Base-by-base conservation (phyloP, 208 protist species). In the Trichomonas vaginalis region DNA sequence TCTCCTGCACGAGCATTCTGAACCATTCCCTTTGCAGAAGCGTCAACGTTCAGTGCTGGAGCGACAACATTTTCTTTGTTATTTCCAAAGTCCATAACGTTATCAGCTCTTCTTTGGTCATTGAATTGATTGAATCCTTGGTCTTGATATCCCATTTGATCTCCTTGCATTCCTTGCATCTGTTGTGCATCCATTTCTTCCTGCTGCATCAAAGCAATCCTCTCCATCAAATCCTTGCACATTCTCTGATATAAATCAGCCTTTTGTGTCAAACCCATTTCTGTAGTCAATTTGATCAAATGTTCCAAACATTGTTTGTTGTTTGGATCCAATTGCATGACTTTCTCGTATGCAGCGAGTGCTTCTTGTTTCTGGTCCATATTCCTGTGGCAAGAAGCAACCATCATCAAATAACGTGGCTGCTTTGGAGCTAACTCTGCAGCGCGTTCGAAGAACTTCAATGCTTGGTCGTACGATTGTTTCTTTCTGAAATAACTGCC, bases 391-490 rank as follows among this genome's bases (percentile, higher is more conserved):
- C 92, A 95, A 1, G 47, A 79, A n/a, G 96, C 96, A 83, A 96
- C 49, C 98, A 98, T 98, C 92, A 99, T 97, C 97, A 98, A 98
- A 98, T 98, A 99, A 96, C 99, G 98, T 95, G 99, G 98, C 96
- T 99, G 98, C 83, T 98, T 96, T 32, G 98, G 98, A 96, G 99
- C 97, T 70, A 99, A 99, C 96, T 99, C 97, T 42, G 98, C 97
- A 61, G 98, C 98, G 47, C 98, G 97, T 96, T 99, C 97, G 97
- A 99, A 99, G 97, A 98, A 99, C 97, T 98, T 96, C 40, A 99
- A 98, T 9, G 98, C 98, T 97, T 99, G 99, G 96, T 99, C 98
- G 97, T 99, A 99, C 39, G 99, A 97, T 96, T 99, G 98, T 95
- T 98, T 98, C 97, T 99, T 98, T 42, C 99, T 98, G 49, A 95